These are phyloP conservation scores for Zygosaccharomyces bailii DNA, from an alignment of 805 yeast species.

Conservation along the genomic window DNA sequence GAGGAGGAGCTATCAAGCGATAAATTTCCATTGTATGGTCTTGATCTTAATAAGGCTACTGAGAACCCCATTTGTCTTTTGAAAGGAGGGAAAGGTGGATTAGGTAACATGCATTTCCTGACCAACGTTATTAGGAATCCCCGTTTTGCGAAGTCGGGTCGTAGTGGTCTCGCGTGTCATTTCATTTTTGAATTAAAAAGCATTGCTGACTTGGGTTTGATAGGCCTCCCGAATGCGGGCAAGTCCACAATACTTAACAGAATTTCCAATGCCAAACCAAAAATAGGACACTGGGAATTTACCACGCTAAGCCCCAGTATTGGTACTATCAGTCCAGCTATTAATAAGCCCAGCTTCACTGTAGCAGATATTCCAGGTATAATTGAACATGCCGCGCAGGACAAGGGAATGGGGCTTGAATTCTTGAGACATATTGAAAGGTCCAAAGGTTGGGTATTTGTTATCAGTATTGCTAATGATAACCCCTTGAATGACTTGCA, in stretches of 20 bases:
- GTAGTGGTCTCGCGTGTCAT: conserved; percentile 59
- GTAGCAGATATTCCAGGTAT: conserved; percentile 98
- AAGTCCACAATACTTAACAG: conserved; percentile 85
- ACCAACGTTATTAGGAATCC: conserved; percentile 86
- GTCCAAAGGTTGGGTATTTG: conserved; percentile 85
- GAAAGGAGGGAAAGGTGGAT: conserved; percentile 89
- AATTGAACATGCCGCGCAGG: conserved; percentile 78
- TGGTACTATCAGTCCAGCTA: conserved; percentile 73
- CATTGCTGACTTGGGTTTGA: conserved; percentile 89
- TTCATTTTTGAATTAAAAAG: conserved; percentile 82
- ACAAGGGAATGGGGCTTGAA: conserved; percentile 91
- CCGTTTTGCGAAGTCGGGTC: conserved; percentile 77
- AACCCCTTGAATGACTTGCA: conserved; percentile 67
- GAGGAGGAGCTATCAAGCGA: conserved; percentile 61
- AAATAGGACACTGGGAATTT: conserved; percentile 95
- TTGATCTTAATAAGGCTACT: conserved; percentile 63
- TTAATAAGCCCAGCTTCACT: conserved; percentile 65
- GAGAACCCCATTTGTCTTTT: conserved; percentile 65
- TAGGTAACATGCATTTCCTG: conserved; percentile 94
- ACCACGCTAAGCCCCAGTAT: conserved; percentile 90
- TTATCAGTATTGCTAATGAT: conserved; percentile 65
- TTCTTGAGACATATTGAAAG: conserved; percentile 91
- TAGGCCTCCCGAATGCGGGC: conserved; percentile 96
- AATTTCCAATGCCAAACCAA: conserved; percentile 83
- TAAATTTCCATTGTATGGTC: conserved; percentile 74